Conservation (phyloP, 2,329 filamentous ascomycete genomes). For the Fusarium pseudonygamai region DNA sequence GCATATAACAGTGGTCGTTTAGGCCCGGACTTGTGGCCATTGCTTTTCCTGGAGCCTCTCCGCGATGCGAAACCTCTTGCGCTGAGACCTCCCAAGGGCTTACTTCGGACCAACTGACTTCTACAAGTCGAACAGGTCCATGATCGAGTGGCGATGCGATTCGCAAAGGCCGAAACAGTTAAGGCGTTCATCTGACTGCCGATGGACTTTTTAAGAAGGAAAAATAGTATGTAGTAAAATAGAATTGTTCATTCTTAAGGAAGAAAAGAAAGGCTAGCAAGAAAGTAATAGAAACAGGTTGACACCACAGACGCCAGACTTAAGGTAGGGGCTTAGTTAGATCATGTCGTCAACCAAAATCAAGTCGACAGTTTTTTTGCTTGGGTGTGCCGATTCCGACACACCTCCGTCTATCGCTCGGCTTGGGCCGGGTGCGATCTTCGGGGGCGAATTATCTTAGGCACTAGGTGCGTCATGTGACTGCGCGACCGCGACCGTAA, state of each 20-base stretch:
- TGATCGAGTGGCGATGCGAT: conserved; percentile 50
- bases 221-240: conserved; percentile 4
- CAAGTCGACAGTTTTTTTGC: conserved; percentile 40
- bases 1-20: conserved; percentile 56
- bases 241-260: conserved; percentile 37
- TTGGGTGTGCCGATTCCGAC: conserved; percentile 41
- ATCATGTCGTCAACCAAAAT: conserved; percentile 39
- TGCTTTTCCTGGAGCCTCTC: conserved; percentile 36
- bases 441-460: conserved; percentile 21
- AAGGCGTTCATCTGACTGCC: conserved; percentile 54
- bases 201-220: conserved; percentile 23
- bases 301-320: conserved; percentile 5
- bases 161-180: conserved; percentile 51
- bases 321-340: conserved; percentile 22
- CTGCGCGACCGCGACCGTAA: conserved; percentile 39
- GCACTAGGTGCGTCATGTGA: conserved; percentile 44
- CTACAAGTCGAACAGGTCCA: conserved; percentile 61
- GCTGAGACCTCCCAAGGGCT: conserved; percentile 39
- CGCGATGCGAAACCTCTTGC: conserved; percentile 46
- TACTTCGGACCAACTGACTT: conserved; percentile 50
- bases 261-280: background rate
- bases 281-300: conserved; percentile 1
- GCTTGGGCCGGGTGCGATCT: conserved; percentile 40
- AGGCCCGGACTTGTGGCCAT: conserved; percentile 38
- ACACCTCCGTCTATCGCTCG: conserved; percentile 38